Evolutionary conservation across 108 stramenopile species (phyloP).

Genomic region (Fragilariopsis cylindrus): DNA sequence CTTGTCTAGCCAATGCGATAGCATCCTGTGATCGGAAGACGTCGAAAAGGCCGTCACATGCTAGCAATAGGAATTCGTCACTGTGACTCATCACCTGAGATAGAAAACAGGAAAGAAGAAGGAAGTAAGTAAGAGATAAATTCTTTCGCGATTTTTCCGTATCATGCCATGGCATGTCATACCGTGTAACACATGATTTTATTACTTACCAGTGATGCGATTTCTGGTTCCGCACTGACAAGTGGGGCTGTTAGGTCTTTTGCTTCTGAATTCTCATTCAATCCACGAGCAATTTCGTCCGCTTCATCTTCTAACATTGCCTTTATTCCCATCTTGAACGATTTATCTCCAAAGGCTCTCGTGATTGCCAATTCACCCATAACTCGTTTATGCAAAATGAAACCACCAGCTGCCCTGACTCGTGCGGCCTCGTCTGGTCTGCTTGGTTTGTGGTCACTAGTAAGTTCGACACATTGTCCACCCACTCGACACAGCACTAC

Average conservation of each 20-base stretch:
- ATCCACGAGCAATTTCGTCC: constrained; percentile 68
- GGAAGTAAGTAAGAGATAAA: constrained; percentile 18
- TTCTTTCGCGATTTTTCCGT: background rate
- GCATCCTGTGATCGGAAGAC: constrained; percentile 96
- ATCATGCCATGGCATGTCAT: background rate
- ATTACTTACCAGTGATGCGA: constrained; percentile 86
- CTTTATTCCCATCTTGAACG: constrained; percentile 96
- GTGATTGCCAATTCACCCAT: constrained; percentile 99
- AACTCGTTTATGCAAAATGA: constrained; percentile 94
- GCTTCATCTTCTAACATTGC: constrained; percentile 89
- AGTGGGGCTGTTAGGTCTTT: constrained; percentile 87
- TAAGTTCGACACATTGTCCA: constrained; percentile 88
- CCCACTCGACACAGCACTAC: constrained; percentile 89
- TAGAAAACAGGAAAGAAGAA: constrained; percentile 17
- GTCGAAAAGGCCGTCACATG: constrained; percentile 98
- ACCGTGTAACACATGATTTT: background rate
- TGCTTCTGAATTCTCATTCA: constrained; percentile 71
- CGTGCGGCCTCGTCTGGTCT: constrained; percentile 94
- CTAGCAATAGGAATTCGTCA: constrained; percentile 95
- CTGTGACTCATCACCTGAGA: constrained; percentile 79
- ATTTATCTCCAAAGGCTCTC: constrained; percentile 96
- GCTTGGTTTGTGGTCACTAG: constrained; percentile 96
- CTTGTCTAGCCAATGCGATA: constrained; percentile 85
- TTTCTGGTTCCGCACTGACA: constrained; percentile 90
- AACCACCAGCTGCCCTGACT: constrained; percentile 93